Percentiles rank a stretch among this genome's conserved stretches.
Evolutionary conservation across 75 land plant genomes (phyloP).

Genomic region (Isoetes taiwanensis): DNA sequence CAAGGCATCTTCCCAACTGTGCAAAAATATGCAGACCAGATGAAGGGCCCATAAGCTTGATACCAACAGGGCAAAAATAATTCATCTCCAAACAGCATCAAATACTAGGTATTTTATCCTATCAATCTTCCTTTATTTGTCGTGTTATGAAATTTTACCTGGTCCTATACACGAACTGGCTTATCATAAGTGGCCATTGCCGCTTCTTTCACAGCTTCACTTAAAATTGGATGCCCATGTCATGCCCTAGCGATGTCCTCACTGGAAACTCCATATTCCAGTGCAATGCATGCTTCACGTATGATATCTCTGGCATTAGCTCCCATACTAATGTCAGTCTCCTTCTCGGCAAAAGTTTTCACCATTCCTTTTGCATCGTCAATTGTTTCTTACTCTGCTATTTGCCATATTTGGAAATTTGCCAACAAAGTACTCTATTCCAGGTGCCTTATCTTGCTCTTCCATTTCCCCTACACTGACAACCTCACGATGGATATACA

Average conservation of each 20-base stretch:
- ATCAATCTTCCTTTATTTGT: too few species aligned
- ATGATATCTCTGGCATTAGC: neutral
- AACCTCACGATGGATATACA: neutral
- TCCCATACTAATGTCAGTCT: neutral
- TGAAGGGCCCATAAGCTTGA: too few species aligned
- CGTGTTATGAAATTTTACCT: too few species aligned
- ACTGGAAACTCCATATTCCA: slow-evolving; percentile 1
- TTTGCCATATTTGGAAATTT: slow-evolving; percentile 6
- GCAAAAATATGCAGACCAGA: too few species aligned
- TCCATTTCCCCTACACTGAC: neutral
- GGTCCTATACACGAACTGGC: neutral
- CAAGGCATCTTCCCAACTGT: too few species aligned
- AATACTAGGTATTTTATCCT: too few species aligned
- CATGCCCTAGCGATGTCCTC: slow-evolving; percentile 5
- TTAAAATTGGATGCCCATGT: neutral
- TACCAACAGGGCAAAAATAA: too few species aligned
- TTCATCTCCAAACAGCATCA: too few species aligned
- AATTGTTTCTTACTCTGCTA: neutral
- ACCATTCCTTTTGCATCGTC: slow-evolving; percentile 1
- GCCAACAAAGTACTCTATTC: neutral
- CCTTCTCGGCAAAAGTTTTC: slow-evolving; percentile 1
- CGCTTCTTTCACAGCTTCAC: slow-evolving; percentile 5
- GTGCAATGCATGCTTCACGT: slow-evolving; percentile 2
- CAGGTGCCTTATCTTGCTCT: neutral
- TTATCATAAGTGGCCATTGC: slow-evolving; percentile 6